Percentiles rank a stretch among this genome's conserved stretches.
Evolutionary conservation across 305 asterid species (phyloP).

Genomic region (Fraxinus paxiana): DNA sequence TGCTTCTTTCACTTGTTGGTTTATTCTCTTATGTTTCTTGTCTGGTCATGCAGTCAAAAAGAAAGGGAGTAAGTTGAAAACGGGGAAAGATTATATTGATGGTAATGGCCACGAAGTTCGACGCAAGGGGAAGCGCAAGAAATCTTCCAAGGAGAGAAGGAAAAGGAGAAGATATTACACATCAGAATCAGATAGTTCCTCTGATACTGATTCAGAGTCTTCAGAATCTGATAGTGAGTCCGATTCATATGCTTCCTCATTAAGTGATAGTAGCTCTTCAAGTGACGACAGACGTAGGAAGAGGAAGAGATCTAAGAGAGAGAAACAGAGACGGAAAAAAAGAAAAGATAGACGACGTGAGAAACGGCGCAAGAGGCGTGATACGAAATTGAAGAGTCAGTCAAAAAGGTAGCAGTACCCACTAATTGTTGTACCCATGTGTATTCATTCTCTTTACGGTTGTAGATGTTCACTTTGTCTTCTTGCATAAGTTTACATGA

Average conservation of each 20-base stretch:
- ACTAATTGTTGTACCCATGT: background rate
- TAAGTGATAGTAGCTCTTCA: constrained; percentile 77
- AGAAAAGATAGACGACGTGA: constrained; percentile 70
- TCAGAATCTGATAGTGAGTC: constrained; percentile 79
- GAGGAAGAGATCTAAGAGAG: constrained; percentile 80
- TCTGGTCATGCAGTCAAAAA: constrained; percentile 39
- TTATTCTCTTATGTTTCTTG: constrained; percentile 11
- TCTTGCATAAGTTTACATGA: background rate
- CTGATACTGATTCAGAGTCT: constrained; percentile 64
- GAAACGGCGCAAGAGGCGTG: constrained; percentile 73
- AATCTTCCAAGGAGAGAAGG: constrained; percentile 62
- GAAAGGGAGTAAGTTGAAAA: constrained; percentile 45
- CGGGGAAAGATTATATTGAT: constrained; percentile 42
- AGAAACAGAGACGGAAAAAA: constrained; percentile 57
- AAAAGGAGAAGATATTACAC: constrained; percentile 67
- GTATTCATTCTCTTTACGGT: background rate
- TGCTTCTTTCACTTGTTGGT: background rate
- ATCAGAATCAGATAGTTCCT: constrained; percentile 79
- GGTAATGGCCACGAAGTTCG: constrained; percentile 43
- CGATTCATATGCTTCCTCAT: constrained; percentile 57
- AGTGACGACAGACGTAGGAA: constrained; percentile 76
- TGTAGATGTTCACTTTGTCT: background rate
- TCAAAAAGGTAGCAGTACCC: constrained; percentile 54
- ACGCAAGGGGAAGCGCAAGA: constrained; percentile 74
- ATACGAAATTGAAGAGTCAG: constrained; percentile 67